phyloP scores from a whole-genome alignment of 306 rosid genomes.

The Morella rubra region DNA sequence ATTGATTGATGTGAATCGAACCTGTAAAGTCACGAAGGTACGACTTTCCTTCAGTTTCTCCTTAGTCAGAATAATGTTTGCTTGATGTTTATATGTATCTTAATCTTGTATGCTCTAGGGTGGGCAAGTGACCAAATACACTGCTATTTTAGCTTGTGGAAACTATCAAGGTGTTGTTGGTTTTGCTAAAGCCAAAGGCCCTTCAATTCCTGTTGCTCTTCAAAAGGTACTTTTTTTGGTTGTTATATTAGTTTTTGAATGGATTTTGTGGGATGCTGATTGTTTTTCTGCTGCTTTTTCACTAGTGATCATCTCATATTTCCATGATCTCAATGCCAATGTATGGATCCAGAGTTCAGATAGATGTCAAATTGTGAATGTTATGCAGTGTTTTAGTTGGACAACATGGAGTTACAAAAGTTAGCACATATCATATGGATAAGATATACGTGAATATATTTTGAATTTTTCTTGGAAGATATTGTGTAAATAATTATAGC shows the following conservation, averaged over 20 bases:
- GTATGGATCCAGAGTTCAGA: neutral
- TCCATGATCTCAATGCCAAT: neutral
- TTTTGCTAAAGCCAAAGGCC: conserved; percentile 94
- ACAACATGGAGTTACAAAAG: no score
- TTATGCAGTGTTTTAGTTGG: no score
- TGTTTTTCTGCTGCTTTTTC: conserved; percentile 1
- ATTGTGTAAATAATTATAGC: neutral
- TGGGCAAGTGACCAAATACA: conserved; percentile 80
- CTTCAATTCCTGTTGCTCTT: conserved; percentile 75
- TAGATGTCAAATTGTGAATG: neutral
- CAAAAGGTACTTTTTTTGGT: conserved; percentile 60
- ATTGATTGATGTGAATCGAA: conserved; percentile 83
- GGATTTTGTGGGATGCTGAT: neutral
- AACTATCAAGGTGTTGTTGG: conserved; percentile 88
- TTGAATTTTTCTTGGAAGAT: neutral
- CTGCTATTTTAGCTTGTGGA: conserved; percentile 91
- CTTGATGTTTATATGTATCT: conserved; percentile 29
- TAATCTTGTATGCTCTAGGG: conserved; percentile 49
- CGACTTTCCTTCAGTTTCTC: conserved; percentile 10
- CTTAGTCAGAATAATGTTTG: conserved; percentile 5
- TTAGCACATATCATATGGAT: neutral
- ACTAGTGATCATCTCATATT: neutral
- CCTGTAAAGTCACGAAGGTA: conserved; percentile 96
- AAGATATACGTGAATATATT: neutral
- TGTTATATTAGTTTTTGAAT: conserved; percentile 17